Percentiles rank a stretch among this genome's conserved stretches.
Conservation (phyloP, 139 green algal genomes). For the Pleodorina starrii region DNA sequence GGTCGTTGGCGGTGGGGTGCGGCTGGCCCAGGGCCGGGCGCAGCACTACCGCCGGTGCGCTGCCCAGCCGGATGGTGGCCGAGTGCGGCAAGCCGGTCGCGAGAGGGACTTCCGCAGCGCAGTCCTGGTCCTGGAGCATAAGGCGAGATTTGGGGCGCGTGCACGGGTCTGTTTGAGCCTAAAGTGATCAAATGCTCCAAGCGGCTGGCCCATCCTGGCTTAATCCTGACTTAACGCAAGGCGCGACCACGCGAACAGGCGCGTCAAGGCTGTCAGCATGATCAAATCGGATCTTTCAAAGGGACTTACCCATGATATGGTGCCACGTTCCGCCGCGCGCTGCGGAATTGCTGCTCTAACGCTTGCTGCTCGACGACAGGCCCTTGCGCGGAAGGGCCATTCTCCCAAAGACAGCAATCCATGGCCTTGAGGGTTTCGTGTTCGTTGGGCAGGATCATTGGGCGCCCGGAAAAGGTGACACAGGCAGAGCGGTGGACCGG, state of each 20-base stretch:
- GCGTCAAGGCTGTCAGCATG: too few species aligned
- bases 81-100: not conserved
- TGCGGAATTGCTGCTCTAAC: slow-evolving; percentile 5
- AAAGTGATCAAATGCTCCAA: too few species aligned
- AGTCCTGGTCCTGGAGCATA: not conserved
- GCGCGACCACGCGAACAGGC: too few species aligned
- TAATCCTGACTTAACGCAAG: too few species aligned
- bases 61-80: not conserved
- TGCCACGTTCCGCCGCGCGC: not conserved
- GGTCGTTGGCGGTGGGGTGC: too few species aligned
- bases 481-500: slow-evolving; percentile 3
- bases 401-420: not conserved
- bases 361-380: not conserved
- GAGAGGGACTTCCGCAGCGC: not conserved
- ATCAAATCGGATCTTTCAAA: not conserved
- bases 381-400: not conserved
- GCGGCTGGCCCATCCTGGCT: too few species aligned
- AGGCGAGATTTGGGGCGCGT: too few species aligned
- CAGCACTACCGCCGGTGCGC: not conserved
- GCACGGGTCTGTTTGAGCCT: too few species aligned
- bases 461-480: not conserved
- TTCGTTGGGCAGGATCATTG: not conserved
- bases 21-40: not conserved
- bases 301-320: not conserved
- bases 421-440: not conserved